phyloP scores from a whole-genome alignment of 2,329 filamentous ascomycete genomes.

The Aureobasidium pullulans region DNA sequence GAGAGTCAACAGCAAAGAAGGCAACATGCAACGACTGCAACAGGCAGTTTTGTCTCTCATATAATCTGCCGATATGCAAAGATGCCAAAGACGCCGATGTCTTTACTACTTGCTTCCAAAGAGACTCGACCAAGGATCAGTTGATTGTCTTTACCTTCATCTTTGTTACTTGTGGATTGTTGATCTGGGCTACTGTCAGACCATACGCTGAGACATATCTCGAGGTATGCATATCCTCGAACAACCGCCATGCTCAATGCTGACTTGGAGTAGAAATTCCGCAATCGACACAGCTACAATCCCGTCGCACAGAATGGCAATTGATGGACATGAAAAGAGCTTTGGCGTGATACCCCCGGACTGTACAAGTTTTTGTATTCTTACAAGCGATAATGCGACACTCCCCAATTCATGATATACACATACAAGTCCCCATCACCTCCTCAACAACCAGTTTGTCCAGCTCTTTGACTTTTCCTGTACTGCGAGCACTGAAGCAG shows the following conservation, averaged over 20 bases:
- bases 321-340: background rate
- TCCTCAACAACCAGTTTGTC: constrained; percentile 38
- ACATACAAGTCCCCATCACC: constrained; percentile 19
- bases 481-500: constrained; percentile 30
- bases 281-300: constrained; percentile 45
- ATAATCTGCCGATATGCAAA: constrained; percentile 55
- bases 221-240: constrained; percentile 31
- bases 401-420: background rate
- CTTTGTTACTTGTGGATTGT: constrained; percentile 51
- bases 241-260: background rate
- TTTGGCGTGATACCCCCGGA: constrained; percentile 9
- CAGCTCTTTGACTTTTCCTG: constrained; percentile 36
- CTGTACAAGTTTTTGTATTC: constrained; percentile 15
- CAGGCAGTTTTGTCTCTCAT: constrained; percentile 58
- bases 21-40: constrained; percentile 59
- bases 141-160: constrained; percentile 61
- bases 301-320: constrained; percentile 30
- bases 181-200: constrained; percentile 53
- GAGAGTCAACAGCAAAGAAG: constrained; percentile 23
- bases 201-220: constrained; percentile 53
- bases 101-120: constrained; percentile 59
- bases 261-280: constrained; percentile 31
- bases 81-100: constrained; percentile 58
- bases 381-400: constrained; percentile 14
- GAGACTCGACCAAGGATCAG: constrained; percentile 61